Evolutionary conservation across 2,329 filamentous ascomycete species (phyloP), one percentile per base, ranked within the genome.

Genomic region (Neocatenulostroma microsporum): DNA sequence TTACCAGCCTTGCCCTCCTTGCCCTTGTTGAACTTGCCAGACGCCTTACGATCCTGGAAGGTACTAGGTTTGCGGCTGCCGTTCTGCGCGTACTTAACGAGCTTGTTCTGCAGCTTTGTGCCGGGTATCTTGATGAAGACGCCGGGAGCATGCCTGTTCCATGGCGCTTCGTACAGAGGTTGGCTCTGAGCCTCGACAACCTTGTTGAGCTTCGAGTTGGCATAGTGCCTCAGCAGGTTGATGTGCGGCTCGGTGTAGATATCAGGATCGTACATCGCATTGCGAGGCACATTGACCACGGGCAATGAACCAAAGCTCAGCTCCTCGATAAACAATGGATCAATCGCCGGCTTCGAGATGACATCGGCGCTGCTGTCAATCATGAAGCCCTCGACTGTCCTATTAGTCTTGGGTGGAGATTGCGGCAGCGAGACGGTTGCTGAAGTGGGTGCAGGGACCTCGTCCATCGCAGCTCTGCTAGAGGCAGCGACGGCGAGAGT

Each of bases 381-480:
- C 13, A 48, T 48, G 37, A 51, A 52, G 20, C 46, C 45, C 42
- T 56, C 30, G 29, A 14, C 41, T 14, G 30, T 40, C 5, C 33
- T 21, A 13, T 45, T 48, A 12, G 14, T 29, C 14, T 30, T 36
- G 13, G 26, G 17, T 11, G 15, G 20, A 9, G 37, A 45, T 37
- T 40, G 48, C 13, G 80, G 84, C 6, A 89, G 65, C 10, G 82
- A 85, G 2, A 91, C 83, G 0, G 83, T 84, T 4, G 83, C 80
- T 5, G 26, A 14, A 4, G 13, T 15, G 10, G 20, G 72, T 64
- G 24, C 68, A 61, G 30, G 64, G 54, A 69, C 59, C 37, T 81
- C 72, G 39, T 84, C 79, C 46, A 80, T 70, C 72, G 75, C 51
- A 66, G 78, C 57, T 80, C 81, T 48, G 78, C 84, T 15, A 32